Conservation (phyloP, 352 stramenopile genomes). For the Globisporangium barbulae region DNA sequence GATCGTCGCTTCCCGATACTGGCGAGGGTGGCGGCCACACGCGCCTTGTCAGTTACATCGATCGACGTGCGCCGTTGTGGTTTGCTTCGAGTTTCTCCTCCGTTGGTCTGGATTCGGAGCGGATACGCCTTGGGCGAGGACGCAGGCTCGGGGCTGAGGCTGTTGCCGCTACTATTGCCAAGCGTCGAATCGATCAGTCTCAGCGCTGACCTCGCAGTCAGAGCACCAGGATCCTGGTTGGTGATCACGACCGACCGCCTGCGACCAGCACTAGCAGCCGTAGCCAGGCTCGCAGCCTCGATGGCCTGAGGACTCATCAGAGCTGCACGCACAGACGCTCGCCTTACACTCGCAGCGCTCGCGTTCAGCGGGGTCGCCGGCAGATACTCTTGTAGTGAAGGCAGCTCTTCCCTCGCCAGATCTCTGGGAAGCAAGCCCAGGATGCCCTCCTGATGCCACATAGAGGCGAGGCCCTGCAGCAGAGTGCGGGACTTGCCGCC, state of each 20-base stretch:
- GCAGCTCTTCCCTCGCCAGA: slow-evolving; percentile 27
- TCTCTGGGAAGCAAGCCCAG: slow-evolving; percentile 39
- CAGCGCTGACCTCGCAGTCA: no score
- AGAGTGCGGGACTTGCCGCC: slow-evolving; percentile 55
- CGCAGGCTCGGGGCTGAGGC: neutral
- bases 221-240: neutral
- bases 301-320: neutral
- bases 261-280: neutral
- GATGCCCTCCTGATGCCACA: slow-evolving; percentile 59
- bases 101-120: neutral
- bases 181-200: neutral
- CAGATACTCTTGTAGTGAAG: slow-evolving; percentile 46
- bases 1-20: slow-evolving; percentile 6
- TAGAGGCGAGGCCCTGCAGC: slow-evolving; percentile 54
- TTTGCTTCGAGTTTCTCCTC: neutral
- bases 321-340: slow-evolving; percentile 14
- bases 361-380: neutral
- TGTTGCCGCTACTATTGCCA: neutral
- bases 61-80: slow-evolving; percentile 10
- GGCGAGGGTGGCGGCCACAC: slow-evolving; percentile 3
- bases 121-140: neutral
- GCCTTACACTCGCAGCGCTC: neutral
- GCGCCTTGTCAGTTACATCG: slow-evolving; percentile 3
- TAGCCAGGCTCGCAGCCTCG: neutral
- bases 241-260: neutral